Conservation (phyloP, 2,329 filamentous ascomycete genomes). For the Coniochaeta sp. region DNA sequence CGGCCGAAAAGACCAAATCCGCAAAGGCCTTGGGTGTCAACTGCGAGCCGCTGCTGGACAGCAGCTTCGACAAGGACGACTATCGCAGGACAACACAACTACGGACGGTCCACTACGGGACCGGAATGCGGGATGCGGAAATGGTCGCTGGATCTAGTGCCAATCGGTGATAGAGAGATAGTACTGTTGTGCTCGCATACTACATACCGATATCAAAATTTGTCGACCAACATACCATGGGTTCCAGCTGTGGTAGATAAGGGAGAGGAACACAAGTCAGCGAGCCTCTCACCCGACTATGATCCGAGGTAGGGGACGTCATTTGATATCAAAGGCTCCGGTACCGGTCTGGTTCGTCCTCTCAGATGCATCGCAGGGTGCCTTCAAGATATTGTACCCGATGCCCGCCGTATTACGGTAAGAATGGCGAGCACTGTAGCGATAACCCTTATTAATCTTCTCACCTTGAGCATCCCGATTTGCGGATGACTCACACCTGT, state of each 20-base stretch:
- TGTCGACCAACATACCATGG: background rate
- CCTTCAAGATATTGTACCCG: background rate
- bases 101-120: background rate
- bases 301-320: no score
- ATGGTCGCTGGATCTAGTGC: background rate
- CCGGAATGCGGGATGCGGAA: background rate
- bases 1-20: background rate
- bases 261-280: background rate
- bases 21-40: background rate
- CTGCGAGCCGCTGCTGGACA: no score
- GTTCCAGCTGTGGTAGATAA: no score
- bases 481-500: background rate
- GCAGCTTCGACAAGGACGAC: background rate
- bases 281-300: background rate
- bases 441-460: background rate
- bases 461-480: background rate
- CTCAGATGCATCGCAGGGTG: background rate
- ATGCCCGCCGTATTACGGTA: background rate
- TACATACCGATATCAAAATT: background rate
- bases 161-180: background rate
- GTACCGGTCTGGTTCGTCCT: background rate
- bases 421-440: background rate
- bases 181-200: background rate
- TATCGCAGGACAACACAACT: no score
- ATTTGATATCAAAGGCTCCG: background rate